These are phyloP conservation scores for Populus nigra DNA, from an alignment of 345 rosid genomes.

Conservation along the genomic window DNA sequence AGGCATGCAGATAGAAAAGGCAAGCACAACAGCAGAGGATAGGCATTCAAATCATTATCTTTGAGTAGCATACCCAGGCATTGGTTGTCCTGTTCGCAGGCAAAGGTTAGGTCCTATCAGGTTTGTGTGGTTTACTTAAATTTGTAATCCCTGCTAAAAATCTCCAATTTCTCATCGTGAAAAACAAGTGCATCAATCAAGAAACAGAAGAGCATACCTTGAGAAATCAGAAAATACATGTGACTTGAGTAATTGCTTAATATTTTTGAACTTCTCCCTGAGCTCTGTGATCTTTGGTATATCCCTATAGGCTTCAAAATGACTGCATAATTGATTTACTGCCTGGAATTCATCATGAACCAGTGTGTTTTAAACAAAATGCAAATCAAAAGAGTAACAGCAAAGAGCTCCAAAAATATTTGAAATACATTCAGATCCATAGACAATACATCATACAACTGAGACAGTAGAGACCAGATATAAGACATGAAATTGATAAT, in stretches of 20 bases:
- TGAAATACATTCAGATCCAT: background rate
- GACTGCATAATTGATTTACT: conserved; percentile 92
- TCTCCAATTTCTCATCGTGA: background rate
- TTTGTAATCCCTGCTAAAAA: too few species aligned
- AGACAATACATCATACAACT: too few species aligned
- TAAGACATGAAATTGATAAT: too few species aligned
- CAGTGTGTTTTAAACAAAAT: conserved; percentile 12
- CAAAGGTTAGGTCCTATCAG: too few species aligned
- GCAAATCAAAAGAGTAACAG: background rate
- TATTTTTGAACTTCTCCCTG: conserved; percentile 89
- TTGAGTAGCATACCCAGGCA: too few species aligned
- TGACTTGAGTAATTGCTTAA: conserved; percentile 91
- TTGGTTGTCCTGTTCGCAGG: too few species aligned
- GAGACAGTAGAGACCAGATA: too few species aligned
- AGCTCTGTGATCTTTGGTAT: conserved; percentile 96
- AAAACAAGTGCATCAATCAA: background rate
- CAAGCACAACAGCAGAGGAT: too few species aligned
- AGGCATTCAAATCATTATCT: too few species aligned
- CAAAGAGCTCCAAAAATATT: background rate
- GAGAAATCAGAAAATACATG: conserved; percentile 95
- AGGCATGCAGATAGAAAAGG: too few species aligned
- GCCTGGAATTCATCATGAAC: conserved; percentile 63
- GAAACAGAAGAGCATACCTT: conserved; percentile 45
- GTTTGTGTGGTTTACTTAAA: too few species aligned
- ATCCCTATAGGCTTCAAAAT: conserved; percentile 97